Evolutionary conservation across 768 basidiomycete genomes (phyloP).

Genomic region (Leccinum barrowsii): DNA sequence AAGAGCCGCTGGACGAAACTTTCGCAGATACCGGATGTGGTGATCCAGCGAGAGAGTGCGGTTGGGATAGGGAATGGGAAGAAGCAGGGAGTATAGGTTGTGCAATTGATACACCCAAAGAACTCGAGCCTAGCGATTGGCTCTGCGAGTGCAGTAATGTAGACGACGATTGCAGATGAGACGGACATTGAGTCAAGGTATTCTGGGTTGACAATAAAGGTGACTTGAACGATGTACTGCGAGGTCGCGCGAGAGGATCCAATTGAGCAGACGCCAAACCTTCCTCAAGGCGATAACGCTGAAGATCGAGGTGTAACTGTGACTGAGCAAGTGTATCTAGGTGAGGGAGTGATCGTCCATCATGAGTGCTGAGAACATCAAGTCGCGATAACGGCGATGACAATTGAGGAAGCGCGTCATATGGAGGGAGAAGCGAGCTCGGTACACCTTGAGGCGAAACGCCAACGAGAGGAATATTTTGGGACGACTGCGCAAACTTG

Average conservation of each 20-base stretch:
- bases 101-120: slow-evolving; percentile 15
- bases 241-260: slow-evolving; percentile 25
- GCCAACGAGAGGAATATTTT: slow-evolving; percentile 24
- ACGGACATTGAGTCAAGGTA: slow-evolving; percentile 20
- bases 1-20: slow-evolving; percentile 21
- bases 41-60: slow-evolving; percentile 30
- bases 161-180: slow-evolving; percentile 14
- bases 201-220: slow-evolving; percentile 18
- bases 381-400: slow-evolving; percentile 20
- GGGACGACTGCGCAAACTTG: slow-evolving; percentile 55
- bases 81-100: slow-evolving; percentile 22
- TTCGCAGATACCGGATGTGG: slow-evolving; percentile 24
- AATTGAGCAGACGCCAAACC: slow-evolving; percentile 25
- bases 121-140: slow-evolving; percentile 13
- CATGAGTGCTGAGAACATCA: slow-evolving; percentile 24
- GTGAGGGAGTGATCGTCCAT: slow-evolving; percentile 19
- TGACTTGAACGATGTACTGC: slow-evolving; percentile 25
- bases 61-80: slow-evolving; percentile 22
- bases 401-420: slow-evolving; percentile 25
- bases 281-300: slow-evolving; percentile 29
- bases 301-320: slow-evolving; percentile 23
- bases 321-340: slow-evolving; percentile 24
- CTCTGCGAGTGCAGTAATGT: slow-evolving; percentile 17
- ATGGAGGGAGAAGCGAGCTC: slow-evolving; percentile 13
- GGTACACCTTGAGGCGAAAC: slow-evolving; percentile 18